A percentile compares a stretch with the other conserved stretches of the same genome.
phyloP scores from a whole-genome alignment of 2,329 filamentous ascomycete genomes.

The Aspergillus pseudotamarii region DNA sequence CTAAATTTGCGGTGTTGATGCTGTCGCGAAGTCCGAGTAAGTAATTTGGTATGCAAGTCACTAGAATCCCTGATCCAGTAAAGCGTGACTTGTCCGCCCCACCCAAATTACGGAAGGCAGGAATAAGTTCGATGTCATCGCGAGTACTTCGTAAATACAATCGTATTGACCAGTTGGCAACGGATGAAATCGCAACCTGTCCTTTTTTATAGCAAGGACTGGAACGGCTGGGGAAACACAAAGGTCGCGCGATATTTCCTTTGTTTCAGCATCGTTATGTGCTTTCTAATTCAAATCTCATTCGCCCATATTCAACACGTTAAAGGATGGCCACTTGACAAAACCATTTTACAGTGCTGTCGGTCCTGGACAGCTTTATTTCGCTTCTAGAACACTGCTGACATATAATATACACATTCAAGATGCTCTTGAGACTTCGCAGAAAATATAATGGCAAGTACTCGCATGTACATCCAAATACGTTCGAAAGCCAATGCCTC shows the following conservation, averaged over 20 bases:
- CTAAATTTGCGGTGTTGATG: neutral
- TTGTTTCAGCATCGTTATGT: neutral
- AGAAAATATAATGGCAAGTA: neutral
- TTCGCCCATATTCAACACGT: neutral
- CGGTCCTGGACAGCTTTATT: slow-evolving; percentile 4
- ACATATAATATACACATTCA: slow-evolving; percentile 9
- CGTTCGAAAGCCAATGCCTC: slow-evolving; percentile 4
- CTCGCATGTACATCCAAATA: slow-evolving; percentile 2
- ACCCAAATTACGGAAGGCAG: neutral
- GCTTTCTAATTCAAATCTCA: neutral
- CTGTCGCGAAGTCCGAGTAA: neutral
- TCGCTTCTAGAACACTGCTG: neutral
- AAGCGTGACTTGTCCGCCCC: slow-evolving; percentile 3
- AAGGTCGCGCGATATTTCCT: neutral
- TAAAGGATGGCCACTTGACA: neutral
- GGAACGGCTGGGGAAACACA: neutral
- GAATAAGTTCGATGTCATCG: neutral
- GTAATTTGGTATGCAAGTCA: slow-evolving; percentile 4
- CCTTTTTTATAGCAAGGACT: neutral
- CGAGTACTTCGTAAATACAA: too few species aligned
- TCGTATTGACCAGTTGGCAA: neutral
- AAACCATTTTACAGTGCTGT: neutral
- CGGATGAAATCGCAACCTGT: too few species aligned
- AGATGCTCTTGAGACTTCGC: neutral
- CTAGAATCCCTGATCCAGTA: slow-evolving; percentile 2